These are phyloP conservation scores for Alternaria atra DNA, from an alignment of 2,329 filamentous ascomycete species.

Conservation along the genomic window DNA sequence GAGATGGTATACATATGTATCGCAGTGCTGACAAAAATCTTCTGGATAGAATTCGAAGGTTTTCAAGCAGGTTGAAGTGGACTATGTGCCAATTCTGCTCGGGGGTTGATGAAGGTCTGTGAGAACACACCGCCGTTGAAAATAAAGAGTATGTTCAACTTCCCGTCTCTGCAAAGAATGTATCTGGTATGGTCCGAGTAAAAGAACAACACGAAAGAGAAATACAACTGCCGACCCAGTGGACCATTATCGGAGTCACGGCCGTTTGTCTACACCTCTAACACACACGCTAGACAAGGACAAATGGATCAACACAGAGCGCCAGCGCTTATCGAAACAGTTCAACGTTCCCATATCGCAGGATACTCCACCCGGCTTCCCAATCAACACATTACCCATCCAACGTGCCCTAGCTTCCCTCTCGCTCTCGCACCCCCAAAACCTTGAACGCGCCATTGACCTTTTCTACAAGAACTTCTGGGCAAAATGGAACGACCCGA, in stretches of 20 bases:
- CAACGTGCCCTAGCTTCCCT: slow-evolving; percentile 64
- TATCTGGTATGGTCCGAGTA: neutral
- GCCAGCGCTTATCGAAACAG: slow-evolving; percentile 61
- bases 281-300: slow-evolving; percentile 62
- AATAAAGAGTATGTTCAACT: slow-evolving; percentile 61
- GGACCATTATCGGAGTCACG: neutral
- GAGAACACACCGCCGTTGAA: slow-evolving; percentile 63
- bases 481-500: slow-evolving; percentile 59
- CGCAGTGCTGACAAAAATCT: neutral
- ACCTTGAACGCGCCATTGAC: slow-evolving; percentile 54
- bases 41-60: slow-evolving; percentile 61
- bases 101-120: slow-evolving; percentile 66
- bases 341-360: slow-evolving; percentile 64
- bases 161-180: neutral
- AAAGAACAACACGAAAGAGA: neutral
- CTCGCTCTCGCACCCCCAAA: slow-evolving; percentile 52
- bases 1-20: neutral
- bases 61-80: slow-evolving; percentile 64
- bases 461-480: slow-evolving; percentile 63
- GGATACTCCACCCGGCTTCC: slow-evolving; percentile 60
- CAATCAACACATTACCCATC: slow-evolving; percentile 60
- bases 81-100: slow-evolving; percentile 67
- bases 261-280: slow-evolving; percentile 2
- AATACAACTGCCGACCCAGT: neutral
- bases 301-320: slow-evolving; percentile 64